Evolutionary conservation across 2,329 filamentous ascomycete species (phyloP).

Genomic region (Aspergillus sp.): DNA sequence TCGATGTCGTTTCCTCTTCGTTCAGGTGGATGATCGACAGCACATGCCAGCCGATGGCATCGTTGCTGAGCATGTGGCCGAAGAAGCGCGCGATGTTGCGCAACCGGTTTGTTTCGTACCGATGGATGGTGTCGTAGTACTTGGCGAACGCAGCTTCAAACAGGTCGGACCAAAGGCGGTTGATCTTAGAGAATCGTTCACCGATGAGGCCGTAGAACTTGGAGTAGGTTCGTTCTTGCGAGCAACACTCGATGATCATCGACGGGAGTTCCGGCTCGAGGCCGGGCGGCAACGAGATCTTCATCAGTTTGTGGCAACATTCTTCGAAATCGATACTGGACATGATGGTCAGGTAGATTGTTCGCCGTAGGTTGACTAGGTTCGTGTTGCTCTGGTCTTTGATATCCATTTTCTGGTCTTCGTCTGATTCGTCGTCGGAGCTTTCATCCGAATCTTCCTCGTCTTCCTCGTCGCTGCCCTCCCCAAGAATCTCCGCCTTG

Average conservation of each 20-base stretch:
- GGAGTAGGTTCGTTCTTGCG: constrained; percentile 93
- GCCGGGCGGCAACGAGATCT: constrained; percentile 81
- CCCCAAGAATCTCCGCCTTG: constrained; percentile 90
- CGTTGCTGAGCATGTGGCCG: constrained; percentile 81
- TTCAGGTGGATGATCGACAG: constrained; percentile 83
- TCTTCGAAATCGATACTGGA: constrained; percentile 95
- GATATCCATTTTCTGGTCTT: constrained; percentile 86
- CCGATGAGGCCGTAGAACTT: constrained; percentile 96
- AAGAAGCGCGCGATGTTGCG: constrained; percentile 96
- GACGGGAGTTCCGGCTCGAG: constrained; percentile 87
- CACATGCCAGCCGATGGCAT: constrained; percentile 90
- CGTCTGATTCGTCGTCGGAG: constrained; percentile 70
- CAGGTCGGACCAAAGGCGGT: constrained; percentile 88
- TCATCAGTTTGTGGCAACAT: constrained; percentile 95
- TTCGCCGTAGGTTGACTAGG: constrained; percentile 86
- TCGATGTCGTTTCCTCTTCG: constrained; percentile 94
- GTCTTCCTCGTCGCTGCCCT: constrained; percentile 81
- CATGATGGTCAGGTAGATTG: constrained; percentile 97
- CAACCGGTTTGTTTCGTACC: constrained; percentile 91
- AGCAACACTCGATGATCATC: constrained; percentile 97
- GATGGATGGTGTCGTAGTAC: constrained; percentile 97
- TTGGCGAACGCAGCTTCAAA: constrained; percentile 88
- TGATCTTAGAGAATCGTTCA: constrained; percentile 93
- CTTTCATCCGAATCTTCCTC: constrained; percentile 60
- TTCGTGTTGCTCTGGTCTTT: constrained; percentile 98